Evolutionary conservation across 2,329 filamentous ascomycete species (phyloP), one percentile per base, ranked within the genome.

Genomic region (Exophiala mesophila): DNA sequence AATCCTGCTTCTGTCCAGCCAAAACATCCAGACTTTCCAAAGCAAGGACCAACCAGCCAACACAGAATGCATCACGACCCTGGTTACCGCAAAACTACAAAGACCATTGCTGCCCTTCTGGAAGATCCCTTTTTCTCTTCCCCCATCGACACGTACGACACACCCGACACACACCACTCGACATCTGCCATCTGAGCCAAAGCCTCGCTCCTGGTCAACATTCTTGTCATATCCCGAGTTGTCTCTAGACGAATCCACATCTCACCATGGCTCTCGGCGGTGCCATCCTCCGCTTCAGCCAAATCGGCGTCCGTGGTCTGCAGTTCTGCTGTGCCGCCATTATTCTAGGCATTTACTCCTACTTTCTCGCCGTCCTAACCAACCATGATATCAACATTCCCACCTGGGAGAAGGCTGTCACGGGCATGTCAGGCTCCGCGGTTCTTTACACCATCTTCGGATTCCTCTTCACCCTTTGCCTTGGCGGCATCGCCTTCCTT

Each of bases 291-390:
- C 87, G 86, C 57, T 66, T 76, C 39, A 65, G 76, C 34, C 83
- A 87, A 58, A 83, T 83, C 62, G 73, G 82, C 61, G 69, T 94
- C 57, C 85, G 90, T 54, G 67, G 75, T 52, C 66, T 95, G 43
- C 78, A 87, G 57, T 83, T 94, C 64, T 72, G 77, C 60, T 85
- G 80, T 62, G 73, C 83, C 6, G 79, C 74, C 45, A 73, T 94
- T 53, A 76, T 90, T 48, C 76, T 96, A 49, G 83, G 77, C 54
- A 77, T 92, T 58, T 89, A 83, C 72, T 82, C 81, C 36, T 95
- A 94, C 73, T 94, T 88, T 73, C 78, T 96, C 36, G 79, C 83
- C 6, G 76, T 83, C 6, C 76, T 89, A 10, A 63, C 76, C 49
- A 77, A 82, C 57, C 78, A 87, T 65, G 57, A 80, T 54, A 63